A percentile compares a stretch with the other conserved stretches of the same genome.
These are phyloP conservation scores for Ceratocystis huliohia DNA, from an alignment of 2,329 filamentous ascomycete genomes.

Conservation along the genomic window DNA sequence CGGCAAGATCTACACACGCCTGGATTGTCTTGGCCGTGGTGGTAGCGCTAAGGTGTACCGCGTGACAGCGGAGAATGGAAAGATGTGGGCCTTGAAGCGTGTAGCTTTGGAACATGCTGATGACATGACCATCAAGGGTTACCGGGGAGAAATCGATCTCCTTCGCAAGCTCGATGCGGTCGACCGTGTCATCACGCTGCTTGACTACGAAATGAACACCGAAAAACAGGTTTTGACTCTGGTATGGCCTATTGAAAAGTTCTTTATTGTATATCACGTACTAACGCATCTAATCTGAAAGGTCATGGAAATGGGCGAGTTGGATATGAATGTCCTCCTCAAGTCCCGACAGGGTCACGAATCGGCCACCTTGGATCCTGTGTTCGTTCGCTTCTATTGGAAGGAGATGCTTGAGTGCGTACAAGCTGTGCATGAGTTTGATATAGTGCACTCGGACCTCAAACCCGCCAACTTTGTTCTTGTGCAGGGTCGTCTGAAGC, in stretches of 20 bases:
- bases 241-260: slow-evolving; percentile 38
- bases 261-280: not conserved
- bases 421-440: slow-evolving; percentile 71
- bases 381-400: slow-evolving; percentile 96
- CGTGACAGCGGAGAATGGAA: slow-evolving; percentile 93
- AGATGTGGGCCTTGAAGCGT: slow-evolving; percentile 85
- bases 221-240: slow-evolving; percentile 81
- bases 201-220: slow-evolving; percentile 86
- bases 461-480: slow-evolving; percentile 97
- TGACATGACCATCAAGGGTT: slow-evolving; percentile 68
- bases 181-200: slow-evolving; percentile 78
- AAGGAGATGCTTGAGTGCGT: slow-evolving; percentile 98
- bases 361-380: slow-evolving; percentile 66
- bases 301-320: slow-evolving; percentile 96
- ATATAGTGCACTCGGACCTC: slow-evolving; percentile 92
- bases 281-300: slow-evolving; percentile 28
- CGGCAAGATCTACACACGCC: slow-evolving; percentile 75
- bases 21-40: slow-evolving; percentile 83
- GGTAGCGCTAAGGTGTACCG: slow-evolving; percentile 91
- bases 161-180: slow-evolving; percentile 70
- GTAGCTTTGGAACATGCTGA: slow-evolving; percentile 87
- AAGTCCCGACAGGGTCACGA: slow-evolving; percentile 59
- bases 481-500: slow-evolving; percentile 76
- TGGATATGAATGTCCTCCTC: slow-evolving; percentile 79
- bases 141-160: slow-evolving; percentile 90